phyloP scores from a whole-genome alignment of 768 basidiomycete species.

The Termitomyces sp. region DNA sequence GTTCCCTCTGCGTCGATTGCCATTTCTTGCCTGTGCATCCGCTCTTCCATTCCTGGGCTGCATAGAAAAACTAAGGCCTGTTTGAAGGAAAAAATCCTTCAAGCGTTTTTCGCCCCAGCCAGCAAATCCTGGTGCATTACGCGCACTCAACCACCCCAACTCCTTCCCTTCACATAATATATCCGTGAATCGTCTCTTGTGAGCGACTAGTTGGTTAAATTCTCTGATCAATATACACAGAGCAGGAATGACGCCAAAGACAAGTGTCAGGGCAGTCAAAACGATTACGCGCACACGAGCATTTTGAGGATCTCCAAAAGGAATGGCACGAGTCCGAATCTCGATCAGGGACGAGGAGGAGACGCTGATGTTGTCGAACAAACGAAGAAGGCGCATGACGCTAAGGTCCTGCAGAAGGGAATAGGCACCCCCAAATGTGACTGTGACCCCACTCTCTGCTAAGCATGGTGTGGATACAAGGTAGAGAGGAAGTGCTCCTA shows the following conservation, averaged over 20 bases:
- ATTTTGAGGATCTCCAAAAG: slow-evolving; percentile 29
- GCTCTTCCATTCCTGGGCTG: slow-evolving; percentile 26
- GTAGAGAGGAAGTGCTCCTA: slow-evolving; percentile 70
- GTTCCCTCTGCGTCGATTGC: slow-evolving; percentile 23
- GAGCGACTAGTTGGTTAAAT: slow-evolving; percentile 50
- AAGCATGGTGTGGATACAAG: slow-evolving; percentile 66
- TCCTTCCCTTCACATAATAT: slow-evolving; percentile 65
- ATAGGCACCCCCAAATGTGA: slow-evolving; percentile 51
- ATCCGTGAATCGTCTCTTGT: slow-evolving; percentile 55
- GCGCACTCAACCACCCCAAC: slow-evolving; percentile 69
- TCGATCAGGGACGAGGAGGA: slow-evolving; percentile 25
- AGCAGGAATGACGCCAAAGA: slow-evolving; percentile 61
- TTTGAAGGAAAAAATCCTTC: slow-evolving; percentile 63
- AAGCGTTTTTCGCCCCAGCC: slow-evolving; percentile 72
- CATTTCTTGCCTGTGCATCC: slow-evolving; percentile 23
- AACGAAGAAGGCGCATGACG: slow-evolving; percentile 64
- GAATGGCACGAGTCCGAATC: slow-evolving; percentile 29
- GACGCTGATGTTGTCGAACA: slow-evolving; percentile 42
- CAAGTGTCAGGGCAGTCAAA: slow-evolving; percentile 55
- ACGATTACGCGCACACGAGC: slow-evolving; percentile 63
- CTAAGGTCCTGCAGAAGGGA: slow-evolving; percentile 74
- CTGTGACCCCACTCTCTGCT: slow-evolving; percentile 38
- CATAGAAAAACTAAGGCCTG: slow-evolving; percentile 59
- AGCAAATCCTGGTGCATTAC: slow-evolving; percentile 58
- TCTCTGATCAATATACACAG: slow-evolving; percentile 61